A percentile compares a stretch with the other conserved stretches of the same genome.
phyloP scores from a whole-genome alignment of 2,329 filamentous ascomycete genomes.

The Phoma sp. region DNA sequence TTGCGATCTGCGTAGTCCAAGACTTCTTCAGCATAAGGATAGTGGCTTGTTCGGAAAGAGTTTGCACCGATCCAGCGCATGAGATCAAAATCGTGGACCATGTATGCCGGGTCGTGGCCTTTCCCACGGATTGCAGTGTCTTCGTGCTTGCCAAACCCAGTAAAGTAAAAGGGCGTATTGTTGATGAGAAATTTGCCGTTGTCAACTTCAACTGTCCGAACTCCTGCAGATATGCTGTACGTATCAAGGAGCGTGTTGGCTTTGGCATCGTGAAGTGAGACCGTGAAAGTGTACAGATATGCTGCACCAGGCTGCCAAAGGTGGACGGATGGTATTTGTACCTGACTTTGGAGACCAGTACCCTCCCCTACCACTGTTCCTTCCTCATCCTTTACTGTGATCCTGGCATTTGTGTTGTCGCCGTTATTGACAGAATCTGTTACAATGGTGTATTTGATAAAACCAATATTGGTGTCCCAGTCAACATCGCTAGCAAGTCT shows the following conservation, averaged over 20 bases:
- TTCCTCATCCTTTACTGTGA: neutral
- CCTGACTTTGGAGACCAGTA: neutral
- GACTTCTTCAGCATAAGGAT: constrained; percentile 1
- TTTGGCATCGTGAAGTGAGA: neutral
- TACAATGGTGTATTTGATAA: neutral
- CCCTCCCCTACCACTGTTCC: neutral
- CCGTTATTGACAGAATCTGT: neutral
- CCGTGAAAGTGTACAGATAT: neutral
- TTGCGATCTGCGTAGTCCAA: neutral
- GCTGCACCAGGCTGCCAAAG: neutral
- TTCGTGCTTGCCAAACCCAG: neutral
- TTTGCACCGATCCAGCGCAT: neutral
- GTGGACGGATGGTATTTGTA: neutral
- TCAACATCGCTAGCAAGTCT: neutral
- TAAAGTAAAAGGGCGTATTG: constrained; percentile 1
- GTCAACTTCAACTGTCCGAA: neutral
- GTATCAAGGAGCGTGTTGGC: neutral
- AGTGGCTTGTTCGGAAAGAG: neutral
- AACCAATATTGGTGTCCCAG: neutral
- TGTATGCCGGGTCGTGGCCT: neutral
- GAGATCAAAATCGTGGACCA: neutral
- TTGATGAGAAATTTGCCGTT: neutral
- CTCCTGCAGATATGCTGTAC: neutral
- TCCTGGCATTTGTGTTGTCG: neutral
- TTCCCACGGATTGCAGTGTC: neutral